Evolutionary conservation across 2,329 filamentous ascomycete genomes (phyloP), one percentile per base, ranked within the genome.

Genomic region (Aspergillus bombycis): DNA sequence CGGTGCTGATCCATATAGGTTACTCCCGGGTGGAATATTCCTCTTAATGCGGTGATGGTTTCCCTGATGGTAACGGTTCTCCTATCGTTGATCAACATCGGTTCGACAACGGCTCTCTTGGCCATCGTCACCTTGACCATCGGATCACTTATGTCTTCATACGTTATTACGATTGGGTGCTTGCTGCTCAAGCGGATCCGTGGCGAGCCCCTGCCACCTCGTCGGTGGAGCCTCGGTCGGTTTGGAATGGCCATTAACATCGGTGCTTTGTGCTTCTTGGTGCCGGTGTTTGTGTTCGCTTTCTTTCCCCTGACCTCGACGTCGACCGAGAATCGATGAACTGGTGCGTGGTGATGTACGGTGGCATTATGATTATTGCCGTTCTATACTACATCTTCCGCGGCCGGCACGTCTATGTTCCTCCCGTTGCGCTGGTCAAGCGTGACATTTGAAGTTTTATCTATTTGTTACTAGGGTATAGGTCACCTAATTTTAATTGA

Each of bases 51-150:
- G n/a, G 63, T 67, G n/a, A 59, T 67, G 67, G 63, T 73, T 21
- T 77, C 73, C 16, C 70, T 74, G 4, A 65, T 70, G n/a, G 72
- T 79, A 56, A 71, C 72, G 36, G 69, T 75, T 11, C 71, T 83
- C 10, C 74, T 79, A 16, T 79, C 78, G 11, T 74, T 84, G 60
- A 85, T 85, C 75, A 84, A 83, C 72, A 80, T 85, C 61, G 83
- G 81, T 45, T 84, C 80, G n/a, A 74, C 78, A 2, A 78, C 80
- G 8, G 84, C 83, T 5, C 84, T 86, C 72, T 83, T 85, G 68
- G 83, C 81, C 61, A 81, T 86, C 65, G 79, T 83, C n/a, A 85
- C 83, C 1, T 77, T 87, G 14, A 81, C 81, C 30, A 78, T 84
- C 57, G 81, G 79, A 38, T 81, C 82, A 1, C 78, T 86, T 19